Conservation (phyloP, 768 basidiomycete species). For the Lentinula boryana region DNA sequence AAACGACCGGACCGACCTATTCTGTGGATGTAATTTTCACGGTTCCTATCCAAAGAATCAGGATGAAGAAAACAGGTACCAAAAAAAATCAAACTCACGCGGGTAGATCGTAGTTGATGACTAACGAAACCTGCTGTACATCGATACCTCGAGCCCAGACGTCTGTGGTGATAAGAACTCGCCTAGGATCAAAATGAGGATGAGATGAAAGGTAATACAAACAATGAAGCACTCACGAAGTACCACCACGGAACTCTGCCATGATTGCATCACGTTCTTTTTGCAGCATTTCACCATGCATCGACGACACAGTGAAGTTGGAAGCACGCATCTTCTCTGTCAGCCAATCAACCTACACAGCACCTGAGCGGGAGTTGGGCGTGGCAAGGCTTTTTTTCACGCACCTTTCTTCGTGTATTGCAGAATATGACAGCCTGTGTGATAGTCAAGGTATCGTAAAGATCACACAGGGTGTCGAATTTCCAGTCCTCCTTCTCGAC, state of each 20-base stretch:
- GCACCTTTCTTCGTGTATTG: slow-evolving; percentile 93
- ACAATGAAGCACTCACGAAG: slow-evolving; percentile 54
- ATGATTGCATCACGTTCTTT: slow-evolving; percentile 95
- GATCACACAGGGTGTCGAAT: slow-evolving; percentile 93
- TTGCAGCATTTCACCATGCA: slow-evolving; percentile 96
- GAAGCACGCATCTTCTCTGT: slow-evolving; percentile 98
- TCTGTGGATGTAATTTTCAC: slow-evolving; percentile 99
- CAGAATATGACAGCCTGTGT: slow-evolving; percentile 99
- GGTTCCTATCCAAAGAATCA: slow-evolving; percentile 49
- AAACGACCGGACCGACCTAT: slow-evolving; percentile 99
- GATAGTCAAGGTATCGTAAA: slow-evolving; percentile 98
- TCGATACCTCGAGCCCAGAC: slow-evolving; percentile 99
- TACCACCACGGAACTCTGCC: slow-evolving; percentile 92
- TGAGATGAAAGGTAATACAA: slow-evolving; percentile 5
- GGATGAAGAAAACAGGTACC: slow-evolving; percentile 2
- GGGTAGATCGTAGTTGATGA: slow-evolving; percentile 95
- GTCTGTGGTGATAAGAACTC: slow-evolving; percentile 93
- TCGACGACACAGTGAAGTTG: slow-evolving; percentile 96
- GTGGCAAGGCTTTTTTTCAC: slow-evolving; percentile 11
- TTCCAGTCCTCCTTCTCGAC: slow-evolving; percentile 99
- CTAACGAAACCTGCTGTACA: slow-evolving; percentile 95
- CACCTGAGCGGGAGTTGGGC: background rate
- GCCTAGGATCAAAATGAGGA: slow-evolving; percentile 34
- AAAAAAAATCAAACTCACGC: slow-evolving; percentile 47
- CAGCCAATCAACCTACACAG: slow-evolving; percentile 87